phyloP scores from a whole-genome alignment of 1,139 yeast species.

The Debaryomycetaceae sp. region DNA sequence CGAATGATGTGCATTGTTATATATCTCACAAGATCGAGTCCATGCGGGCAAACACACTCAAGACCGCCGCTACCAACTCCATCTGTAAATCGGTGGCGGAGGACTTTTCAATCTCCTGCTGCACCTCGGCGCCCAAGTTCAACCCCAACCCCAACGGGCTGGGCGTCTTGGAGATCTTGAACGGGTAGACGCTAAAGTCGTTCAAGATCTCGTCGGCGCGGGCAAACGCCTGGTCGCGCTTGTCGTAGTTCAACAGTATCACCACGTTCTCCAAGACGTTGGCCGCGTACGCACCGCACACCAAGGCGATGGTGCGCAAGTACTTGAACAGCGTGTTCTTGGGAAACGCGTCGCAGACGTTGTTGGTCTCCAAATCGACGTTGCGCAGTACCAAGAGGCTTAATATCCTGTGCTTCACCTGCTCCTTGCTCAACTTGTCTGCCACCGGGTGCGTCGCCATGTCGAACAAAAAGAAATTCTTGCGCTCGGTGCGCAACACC shows the following conservation, averaged over 20 bases:
- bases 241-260: constrained; percentile 74
- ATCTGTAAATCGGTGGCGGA: constrained; percentile 59
- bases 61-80: constrained; percentile 89
- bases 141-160: constrained; percentile 71
- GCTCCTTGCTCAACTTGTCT: constrained; percentile 76
- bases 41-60: constrained; percentile 58
- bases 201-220: constrained; percentile 86
- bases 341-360: constrained; percentile 60
- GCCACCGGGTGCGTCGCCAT: constrained; percentile 99
- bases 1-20: constrained; percentile 9
- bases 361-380: constrained; percentile 45
- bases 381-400: constrained; percentile 69
- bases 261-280: constrained; percentile 92
- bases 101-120: constrained; percentile 61
- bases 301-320: constrained; percentile 76
- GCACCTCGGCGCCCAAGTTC: constrained; percentile 67
- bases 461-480: constrained; percentile 88
- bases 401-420: constrained; percentile 70
- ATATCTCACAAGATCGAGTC: constrained; percentile 39
- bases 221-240: constrained; percentile 87
- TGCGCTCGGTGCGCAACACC: constrained; percentile 91
- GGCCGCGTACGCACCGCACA: constrained; percentile 91
- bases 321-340: constrained; percentile 63
- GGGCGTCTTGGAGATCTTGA: constrained; percentile 46
- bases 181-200: constrained; percentile 88